Evolutionary conservation across 345 rosid genomes (phyloP).

Genomic region (Dipteronia sinensis): DNA sequence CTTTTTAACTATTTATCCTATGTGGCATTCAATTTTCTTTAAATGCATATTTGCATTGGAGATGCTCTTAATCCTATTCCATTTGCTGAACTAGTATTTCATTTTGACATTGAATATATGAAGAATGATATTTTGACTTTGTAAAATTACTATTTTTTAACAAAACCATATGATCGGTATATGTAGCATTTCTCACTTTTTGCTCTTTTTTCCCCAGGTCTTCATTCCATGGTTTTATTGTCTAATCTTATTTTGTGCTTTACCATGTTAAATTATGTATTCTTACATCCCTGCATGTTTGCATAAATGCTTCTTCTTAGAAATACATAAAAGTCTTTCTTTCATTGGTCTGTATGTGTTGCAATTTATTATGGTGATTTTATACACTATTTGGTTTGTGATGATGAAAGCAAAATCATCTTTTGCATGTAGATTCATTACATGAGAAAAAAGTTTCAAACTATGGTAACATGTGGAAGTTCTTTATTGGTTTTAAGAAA

Average conservation of each 20-base stretch:
- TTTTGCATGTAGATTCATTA: no score
- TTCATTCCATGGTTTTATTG: not conserved
- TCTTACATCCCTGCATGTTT: not conserved
- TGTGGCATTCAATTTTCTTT: no score
- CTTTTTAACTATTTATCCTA: no score
- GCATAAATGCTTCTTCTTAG: not conserved
- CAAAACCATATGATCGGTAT: not conserved
- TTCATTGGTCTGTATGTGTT: no score
- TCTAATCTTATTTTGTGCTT: not conserved
- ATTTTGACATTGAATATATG: not conserved
- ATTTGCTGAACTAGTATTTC: not conserved
- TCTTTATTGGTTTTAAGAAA: no score
- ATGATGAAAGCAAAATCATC: not conserved
- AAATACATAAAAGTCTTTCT: not conserved
- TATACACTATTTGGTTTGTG: not conserved
- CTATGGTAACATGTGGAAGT: no score
- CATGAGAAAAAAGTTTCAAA: no score
- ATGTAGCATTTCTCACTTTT: not conserved
- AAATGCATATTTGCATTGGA: no score
- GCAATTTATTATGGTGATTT: no score
- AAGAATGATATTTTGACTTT: not conserved
- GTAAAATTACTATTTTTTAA: not conserved
- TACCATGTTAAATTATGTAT: not conserved
- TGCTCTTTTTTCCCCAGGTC: not conserved
- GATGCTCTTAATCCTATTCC: no score